Base-by-base conservation (phyloP, 164 flowering plant species). In the Vitis rotundifolia region DNA sequence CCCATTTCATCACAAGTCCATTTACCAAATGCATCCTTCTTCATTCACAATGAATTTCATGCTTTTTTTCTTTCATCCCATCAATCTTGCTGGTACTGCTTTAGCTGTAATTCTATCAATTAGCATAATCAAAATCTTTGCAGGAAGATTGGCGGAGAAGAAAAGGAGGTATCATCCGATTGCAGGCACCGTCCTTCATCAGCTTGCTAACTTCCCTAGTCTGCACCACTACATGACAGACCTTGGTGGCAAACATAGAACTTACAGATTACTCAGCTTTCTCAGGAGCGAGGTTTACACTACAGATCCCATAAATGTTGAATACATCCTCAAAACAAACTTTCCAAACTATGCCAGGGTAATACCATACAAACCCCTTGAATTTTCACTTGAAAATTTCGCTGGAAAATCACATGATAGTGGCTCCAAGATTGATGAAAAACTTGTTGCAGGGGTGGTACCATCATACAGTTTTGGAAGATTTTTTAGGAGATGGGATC, bases 401-500 rank as follows among this genome's bases (percentile, higher is more conserved):
- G 22, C 1, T 22, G 22, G 22, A 31, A 31, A 31, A 31, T 31
- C 44, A 3, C 44, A 4, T 31, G 44, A 31, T 31, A 31, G 7
- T 31, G 44, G 44, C 44, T 69, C 57, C 5, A 13, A 59, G 50
- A 28, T 11, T 22, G 12, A 54, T 61, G 12, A 16, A 59, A 65
- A 49, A 31, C 16, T 49, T 60, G 50, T 48, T 61, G 69, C 82
- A 83, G 88, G 88, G 86, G 3, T 60, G 13, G 64, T 44, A 83
- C 19, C 84, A 83, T 66, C 82, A 84, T 59, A 47, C 11, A 64
- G 71, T 68, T 37, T 56, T 86, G 53, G 82, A 29, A 12, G 91
- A 80, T 72, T 78, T 88, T 14, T 65, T 86, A 0, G 89, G 91
- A n/a, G 87, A 88, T 77, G 91, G 92, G n/a, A 86, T 88, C 50